Percentiles rank a stretch among this genome's conserved stretches.
These are phyloP conservation scores for Epichloe aotearoae DNA, from an alignment of 2,329 filamentous ascomycete species.

Conservation along the genomic window DNA sequence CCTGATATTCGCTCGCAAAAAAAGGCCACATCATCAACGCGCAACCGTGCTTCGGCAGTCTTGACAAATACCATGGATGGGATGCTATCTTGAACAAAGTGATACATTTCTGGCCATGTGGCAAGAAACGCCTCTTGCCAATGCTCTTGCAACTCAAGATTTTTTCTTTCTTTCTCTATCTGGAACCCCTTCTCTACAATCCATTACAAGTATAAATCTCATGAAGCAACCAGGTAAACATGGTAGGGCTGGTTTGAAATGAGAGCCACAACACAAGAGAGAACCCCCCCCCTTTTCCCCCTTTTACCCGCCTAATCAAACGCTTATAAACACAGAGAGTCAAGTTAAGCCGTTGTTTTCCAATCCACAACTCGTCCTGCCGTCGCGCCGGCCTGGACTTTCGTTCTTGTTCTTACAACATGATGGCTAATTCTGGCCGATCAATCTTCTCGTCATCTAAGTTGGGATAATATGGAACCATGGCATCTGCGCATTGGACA, in stretches of 20 bases:
- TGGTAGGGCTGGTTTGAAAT: not conserved
- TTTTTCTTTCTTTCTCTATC: no score
- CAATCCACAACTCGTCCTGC: no score
- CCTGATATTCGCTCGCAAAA: no score
- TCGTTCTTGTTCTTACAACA: conserved; percentile 44
- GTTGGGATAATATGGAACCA: conserved; percentile 92
- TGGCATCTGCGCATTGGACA: conserved; percentile 81
- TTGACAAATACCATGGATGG: not conserved
- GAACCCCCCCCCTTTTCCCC: not conserved
- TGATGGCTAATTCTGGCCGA: conserved; percentile 69
- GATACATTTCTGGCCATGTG: not conserved
- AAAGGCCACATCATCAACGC: no score
- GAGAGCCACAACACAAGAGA: not conserved
- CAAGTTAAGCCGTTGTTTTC: no score
- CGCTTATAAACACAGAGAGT: not conserved
- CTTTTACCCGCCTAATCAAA: not conserved
- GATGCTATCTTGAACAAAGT: not conserved
- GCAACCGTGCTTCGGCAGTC: no score
- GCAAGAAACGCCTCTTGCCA: conserved; percentile 2
- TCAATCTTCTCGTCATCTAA: conserved; percentile 69
- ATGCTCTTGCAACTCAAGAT: not conserved
- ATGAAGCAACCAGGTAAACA: not conserved
- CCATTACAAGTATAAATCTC: not conserved
- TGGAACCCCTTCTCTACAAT: not conserved
- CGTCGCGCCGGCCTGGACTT: no score